These are phyloP conservation scores for Phytophthora syringae DNA, from an alignment of 352 stramenopile species.

Conservation along the genomic window DNA sequence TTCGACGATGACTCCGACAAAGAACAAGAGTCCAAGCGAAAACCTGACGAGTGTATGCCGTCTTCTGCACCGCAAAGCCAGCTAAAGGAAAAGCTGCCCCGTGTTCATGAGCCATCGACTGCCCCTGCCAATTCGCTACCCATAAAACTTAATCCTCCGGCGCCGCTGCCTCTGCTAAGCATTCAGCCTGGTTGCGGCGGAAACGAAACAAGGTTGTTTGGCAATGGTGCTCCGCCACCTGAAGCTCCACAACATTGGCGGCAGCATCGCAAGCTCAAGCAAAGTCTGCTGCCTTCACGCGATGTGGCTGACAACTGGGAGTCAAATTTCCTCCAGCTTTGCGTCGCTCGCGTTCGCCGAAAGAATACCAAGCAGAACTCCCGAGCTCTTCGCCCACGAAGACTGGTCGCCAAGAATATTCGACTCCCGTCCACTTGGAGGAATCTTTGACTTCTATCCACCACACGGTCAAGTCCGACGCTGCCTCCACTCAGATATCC, in stretches of 20 bases:
- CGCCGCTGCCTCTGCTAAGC: constrained; percentile 24
- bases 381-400: constrained; percentile 14
- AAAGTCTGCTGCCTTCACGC: constrained; percentile 19
- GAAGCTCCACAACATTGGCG: neutral
- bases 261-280: constrained; percentile 3
- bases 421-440: neutral
- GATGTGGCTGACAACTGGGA: constrained; percentile 24
- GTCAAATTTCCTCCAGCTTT: constrained; percentile 19
- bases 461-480: neutral
- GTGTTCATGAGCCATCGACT: constrained; percentile 3
- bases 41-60: neutral
- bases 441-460: constrained; percentile 12
- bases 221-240: neutral
- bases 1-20: constrained; percentile 18
- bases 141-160: constrained; percentile 18
- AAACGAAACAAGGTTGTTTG: constrained; percentile 9
- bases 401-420: neutral
- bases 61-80: constrained; percentile 9
- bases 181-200: constrained; percentile 20
- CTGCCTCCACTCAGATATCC: neutral
- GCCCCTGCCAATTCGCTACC: neutral
- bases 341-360: constrained; percentile 3
- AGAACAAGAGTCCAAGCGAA: constrained; percentile 4
- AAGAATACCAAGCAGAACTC: neutral
- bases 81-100: constrained; percentile 4